Conservation (phyloP, 2,329 filamentous ascomycete genomes). For the Endothia cerciana region DNA sequence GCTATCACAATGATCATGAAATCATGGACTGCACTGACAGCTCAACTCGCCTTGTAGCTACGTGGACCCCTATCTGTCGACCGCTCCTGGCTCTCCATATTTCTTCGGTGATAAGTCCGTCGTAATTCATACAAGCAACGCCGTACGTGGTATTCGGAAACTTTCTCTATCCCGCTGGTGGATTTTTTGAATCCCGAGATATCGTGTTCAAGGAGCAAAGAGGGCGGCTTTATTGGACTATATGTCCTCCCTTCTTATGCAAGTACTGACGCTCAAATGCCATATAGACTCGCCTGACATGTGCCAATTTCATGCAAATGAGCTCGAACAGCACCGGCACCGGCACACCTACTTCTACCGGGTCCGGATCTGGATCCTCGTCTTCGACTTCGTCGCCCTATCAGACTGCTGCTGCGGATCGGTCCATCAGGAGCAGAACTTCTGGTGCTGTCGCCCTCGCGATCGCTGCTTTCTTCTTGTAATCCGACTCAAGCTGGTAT, state of each 20-base stretch:
- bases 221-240: too few relatives aligned
- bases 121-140: neutral
- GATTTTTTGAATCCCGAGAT: too few relatives aligned
- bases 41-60: neutral
- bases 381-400: neutral
- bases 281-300: neutral
- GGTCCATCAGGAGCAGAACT: neutral
- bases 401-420: neutral
- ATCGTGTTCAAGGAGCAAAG: too few relatives aligned
- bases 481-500: neutral
- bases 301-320: neutral
- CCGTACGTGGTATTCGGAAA: neutral
- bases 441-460: neutral
- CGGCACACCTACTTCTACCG: neutral
- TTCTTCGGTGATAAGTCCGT: conserved; percentile 1
- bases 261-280: too few relatives aligned
- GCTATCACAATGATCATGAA: neutral
- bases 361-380: neutral
- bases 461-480: neutral
- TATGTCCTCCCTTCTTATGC: too few relatives aligned
- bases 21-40: neutral
- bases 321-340: neutral
- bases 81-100: neutral
- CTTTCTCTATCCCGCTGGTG: too few relatives aligned
- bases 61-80: neutral